Evolutionary conservation across 1,284 basidiomycete species (phyloP).

Genomic region (Rhodotorula sp.): DNA sequence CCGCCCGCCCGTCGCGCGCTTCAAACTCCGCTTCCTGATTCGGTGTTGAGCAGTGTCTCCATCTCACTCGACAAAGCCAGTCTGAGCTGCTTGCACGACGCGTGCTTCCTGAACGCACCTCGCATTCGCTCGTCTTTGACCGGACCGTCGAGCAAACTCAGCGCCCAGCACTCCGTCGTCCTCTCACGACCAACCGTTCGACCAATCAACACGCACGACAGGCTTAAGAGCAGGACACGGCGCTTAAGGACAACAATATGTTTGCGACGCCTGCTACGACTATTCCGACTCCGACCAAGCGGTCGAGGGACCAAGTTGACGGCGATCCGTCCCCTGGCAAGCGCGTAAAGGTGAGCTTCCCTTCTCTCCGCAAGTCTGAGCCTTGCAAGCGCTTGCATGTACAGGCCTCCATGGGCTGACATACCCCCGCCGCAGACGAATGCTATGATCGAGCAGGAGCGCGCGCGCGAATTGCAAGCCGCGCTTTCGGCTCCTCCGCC

Average conservation of each 20-base stretch:
- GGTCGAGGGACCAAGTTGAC: constrained; percentile 13
- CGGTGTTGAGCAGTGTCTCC: no score
- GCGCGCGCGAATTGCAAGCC: background rate
- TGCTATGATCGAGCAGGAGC: background rate
- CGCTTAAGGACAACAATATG: background rate
- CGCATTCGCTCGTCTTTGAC: no score
- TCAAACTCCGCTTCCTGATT: no score
- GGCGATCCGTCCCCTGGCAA: constrained; percentile 13
- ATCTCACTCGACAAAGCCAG: no score
- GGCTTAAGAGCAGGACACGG: no score
- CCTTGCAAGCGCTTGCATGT: background rate
- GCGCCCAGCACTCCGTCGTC: no score
- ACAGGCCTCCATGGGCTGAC: background rate
- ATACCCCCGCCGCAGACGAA: background rate
- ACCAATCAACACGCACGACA: no score
- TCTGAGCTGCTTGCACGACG: no score
- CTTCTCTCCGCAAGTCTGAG: background rate
- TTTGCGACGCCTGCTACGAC: background rate
- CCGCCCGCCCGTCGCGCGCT: no score
- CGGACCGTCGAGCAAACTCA: no score
- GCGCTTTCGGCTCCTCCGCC: background rate
- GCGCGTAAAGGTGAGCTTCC: constrained; percentile 13
- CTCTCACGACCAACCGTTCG: no score
- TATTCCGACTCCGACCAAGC: constrained; percentile 9
- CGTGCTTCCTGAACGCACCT: no score